Evolutionary conservation across 129 eudicot genomes (phyloP).

Genomic region (Arctium lappa): DNA sequence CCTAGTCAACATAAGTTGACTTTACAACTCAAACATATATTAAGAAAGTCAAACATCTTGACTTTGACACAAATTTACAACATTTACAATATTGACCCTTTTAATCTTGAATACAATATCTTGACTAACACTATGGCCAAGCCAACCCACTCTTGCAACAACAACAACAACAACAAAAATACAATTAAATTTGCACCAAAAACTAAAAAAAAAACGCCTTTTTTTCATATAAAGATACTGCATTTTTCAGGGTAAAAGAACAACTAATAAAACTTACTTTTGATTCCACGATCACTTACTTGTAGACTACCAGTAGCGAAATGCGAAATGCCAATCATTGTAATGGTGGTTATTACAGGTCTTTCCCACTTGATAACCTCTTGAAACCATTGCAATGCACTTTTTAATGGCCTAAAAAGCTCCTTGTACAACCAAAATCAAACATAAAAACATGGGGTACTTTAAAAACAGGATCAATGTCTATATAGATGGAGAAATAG

Average conservation of each 20-base stretch:
- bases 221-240: neutral
- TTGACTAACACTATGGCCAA: slow-evolving; percentile 21
- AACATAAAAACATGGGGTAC: neutral
- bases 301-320: slow-evolving; percentile 50
- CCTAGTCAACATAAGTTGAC: too few species aligned
- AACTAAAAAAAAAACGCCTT: neutral
- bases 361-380: slow-evolving; percentile 60
- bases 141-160: slow-evolving; percentile 71
- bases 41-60: too few species aligned
- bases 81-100: too few species aligned
- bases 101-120: too few species aligned
- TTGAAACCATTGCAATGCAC: slow-evolving; percentile 45
- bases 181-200: neutral
- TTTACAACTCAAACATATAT: too few species aligned
- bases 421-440: slow-evolving; percentile 40
- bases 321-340: slow-evolving; percentile 20
- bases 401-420: slow-evolving; percentile 44
- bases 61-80: too few species aligned
- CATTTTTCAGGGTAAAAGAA: neutral
- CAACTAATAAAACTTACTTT: too few species aligned
- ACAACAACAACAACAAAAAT: neutral
- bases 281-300: slow-evolving; percentile 37
- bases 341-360: slow-evolving; percentile 40
- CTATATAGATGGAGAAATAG: neutral
- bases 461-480: neutral